These are phyloP conservation scores for Sorghum bicolor DNA, from an alignment of 176 grass and related monocot genomes.

Conservation along the genomic window DNA sequence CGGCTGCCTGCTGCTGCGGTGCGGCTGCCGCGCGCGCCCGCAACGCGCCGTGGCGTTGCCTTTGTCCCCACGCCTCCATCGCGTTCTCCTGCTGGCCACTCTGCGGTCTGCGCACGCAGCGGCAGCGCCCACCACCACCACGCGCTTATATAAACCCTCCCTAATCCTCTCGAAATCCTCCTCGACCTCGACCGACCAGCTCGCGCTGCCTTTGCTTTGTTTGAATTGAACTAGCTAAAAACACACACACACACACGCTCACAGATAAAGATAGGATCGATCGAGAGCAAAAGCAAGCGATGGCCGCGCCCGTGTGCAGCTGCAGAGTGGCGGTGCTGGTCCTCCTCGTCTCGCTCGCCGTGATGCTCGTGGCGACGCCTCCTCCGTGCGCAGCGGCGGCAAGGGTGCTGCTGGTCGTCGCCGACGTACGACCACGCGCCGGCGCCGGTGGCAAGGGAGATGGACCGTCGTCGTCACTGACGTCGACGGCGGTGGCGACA, in stretches of 20 bases:
- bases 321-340: not conserved
- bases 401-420: not conserved
- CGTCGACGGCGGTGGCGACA: not conserved
- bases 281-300: not conserved
- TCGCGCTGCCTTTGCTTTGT: not conserved
- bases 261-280: not conserved
- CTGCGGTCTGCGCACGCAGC: too few relatives aligned
- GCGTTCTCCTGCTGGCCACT: not conserved
- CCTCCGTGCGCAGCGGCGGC: not conserved
- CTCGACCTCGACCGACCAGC: not conserved
- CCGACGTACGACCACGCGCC: not conserved
- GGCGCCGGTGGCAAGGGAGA: not conserved
- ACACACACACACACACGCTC: too few relatives aligned
- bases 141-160: constrained; percentile 23
- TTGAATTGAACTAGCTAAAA: too few relatives aligned
- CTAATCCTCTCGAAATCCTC: not conserved
- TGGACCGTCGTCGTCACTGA: not conserved
- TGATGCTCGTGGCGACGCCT: not conserved
- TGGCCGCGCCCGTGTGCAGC: constrained; percentile 19
- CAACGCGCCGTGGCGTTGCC: constrained; percentile 20
- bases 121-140: not conserved
- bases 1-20: not conserved
- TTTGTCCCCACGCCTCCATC: constrained; percentile 13
- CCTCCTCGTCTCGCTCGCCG: not conserved
- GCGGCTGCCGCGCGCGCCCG: not conserved